A percentile compares a stretch with the other conserved stretches of the same genome.
Conservation (phyloP, 768 basidiomycete genomes). For the Coprinopsis marcescibilis region DNA sequence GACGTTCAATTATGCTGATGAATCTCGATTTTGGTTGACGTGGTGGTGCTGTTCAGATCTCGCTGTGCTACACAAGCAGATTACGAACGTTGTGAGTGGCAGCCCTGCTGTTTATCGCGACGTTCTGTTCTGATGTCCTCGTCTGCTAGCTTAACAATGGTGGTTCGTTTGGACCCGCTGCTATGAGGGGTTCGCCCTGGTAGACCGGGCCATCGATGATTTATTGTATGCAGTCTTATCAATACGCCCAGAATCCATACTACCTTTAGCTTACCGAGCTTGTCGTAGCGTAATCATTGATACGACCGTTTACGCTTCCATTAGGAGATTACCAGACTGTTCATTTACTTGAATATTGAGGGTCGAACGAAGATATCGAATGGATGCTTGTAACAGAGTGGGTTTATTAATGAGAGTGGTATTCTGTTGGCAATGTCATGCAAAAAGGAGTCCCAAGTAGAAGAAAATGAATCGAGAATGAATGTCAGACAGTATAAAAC, state of each 20-base stretch:
- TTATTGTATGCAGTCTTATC: no score
- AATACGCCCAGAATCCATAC: no score
- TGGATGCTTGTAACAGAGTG: not conserved
- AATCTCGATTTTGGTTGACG: no score
- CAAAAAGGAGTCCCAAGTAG: slow-evolving; percentile 7
- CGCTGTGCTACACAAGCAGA: slow-evolving; percentile 45
- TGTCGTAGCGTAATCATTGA: no score
- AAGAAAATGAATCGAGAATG: slow-evolving; percentile 11
- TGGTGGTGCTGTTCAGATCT: no score
- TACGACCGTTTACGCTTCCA: no score
- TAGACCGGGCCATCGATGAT: slow-evolving; percentile 14
- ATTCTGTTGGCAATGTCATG: slow-evolving; percentile 16
- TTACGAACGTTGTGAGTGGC: slow-evolving; percentile 38
- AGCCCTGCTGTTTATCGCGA: not conserved
- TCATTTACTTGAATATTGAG: no score
- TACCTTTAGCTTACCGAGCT: no score
- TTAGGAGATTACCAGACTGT: no score
- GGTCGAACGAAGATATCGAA: not conserved
- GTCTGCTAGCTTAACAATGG: slow-evolving; percentile 31
- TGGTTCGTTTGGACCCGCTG: slow-evolving; percentile 30
- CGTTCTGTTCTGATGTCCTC: not conserved
- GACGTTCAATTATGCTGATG: slow-evolving; percentile 8
- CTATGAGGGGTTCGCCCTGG: slow-evolving; percentile 39
- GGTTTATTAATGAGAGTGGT: slow-evolving; percentile 19
- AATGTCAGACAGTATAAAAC: slow-evolving; percentile 15